Percentiles rank a stretch among this genome's conserved stretches.
phyloP scores from a whole-genome alignment of 2,329 filamentous ascomycete species.

The Trichocomaceae sp. region DNA sequence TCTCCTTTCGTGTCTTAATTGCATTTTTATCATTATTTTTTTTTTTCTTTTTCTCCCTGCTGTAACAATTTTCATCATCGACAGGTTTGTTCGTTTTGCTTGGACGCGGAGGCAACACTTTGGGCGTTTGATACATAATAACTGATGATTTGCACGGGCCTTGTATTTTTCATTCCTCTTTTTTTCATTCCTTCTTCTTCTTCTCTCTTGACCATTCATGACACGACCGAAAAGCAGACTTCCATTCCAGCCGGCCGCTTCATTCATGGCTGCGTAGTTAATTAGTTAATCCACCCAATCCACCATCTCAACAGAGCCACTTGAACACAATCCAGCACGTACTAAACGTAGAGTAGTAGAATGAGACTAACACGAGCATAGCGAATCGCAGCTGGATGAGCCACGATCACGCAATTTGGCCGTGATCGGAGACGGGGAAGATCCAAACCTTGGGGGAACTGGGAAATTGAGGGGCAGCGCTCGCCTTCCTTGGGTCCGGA shows the following conservation, averaged over 20 bases:
- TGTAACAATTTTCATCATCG: background rate
- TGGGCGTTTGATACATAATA: background rate
- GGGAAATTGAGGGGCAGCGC: background rate
- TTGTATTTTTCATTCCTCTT: background rate
- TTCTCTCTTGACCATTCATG: background rate
- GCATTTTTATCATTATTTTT: background rate
- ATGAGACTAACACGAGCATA: too few relatives aligned
- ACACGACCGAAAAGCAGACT: background rate
- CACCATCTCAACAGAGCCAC: background rate
- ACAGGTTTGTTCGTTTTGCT: background rate
- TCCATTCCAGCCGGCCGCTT: background rate
- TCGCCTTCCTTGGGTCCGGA: too few relatives aligned
- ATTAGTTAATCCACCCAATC: background rate
- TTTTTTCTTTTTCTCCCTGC: background rate
- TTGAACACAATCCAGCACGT: too few relatives aligned
- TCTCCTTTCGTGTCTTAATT: background rate
- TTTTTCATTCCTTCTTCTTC: background rate
- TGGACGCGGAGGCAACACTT: background rate
- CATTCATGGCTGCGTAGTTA: background rate
- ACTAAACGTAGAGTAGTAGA: background rate
- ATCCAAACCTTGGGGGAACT: too few relatives aligned
- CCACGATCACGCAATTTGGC: constrained; percentile 7
- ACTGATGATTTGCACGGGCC: background rate
- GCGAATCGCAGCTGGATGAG: too few relatives aligned
- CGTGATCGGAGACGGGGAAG: too few relatives aligned